Percentiles rank a stretch among this genome's conserved stretches.
Evolutionary conservation across 1,284 basidiomycete species (phyloP).

Genomic region (Volvariella surrecta): DNA sequence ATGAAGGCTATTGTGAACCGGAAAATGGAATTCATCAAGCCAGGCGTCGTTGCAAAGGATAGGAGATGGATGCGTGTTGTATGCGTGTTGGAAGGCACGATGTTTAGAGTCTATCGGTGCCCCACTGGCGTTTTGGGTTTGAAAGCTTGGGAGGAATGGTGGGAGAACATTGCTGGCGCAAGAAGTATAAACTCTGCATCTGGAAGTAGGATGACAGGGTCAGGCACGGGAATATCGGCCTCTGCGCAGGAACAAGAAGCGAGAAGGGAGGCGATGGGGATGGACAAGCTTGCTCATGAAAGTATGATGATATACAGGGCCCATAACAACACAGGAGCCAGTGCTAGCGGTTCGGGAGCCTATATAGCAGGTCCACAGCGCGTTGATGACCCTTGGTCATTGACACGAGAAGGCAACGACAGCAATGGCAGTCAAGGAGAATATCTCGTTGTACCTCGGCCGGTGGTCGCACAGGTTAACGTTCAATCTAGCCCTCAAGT

Average conservation of each 20-base stretch:
- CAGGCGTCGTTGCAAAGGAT: conserved; percentile 83
- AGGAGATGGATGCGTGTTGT: conserved; percentile 87
- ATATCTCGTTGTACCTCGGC: too few species aligned
- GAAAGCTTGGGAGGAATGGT: conserved; percentile 46
- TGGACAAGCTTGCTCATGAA: not conserved
- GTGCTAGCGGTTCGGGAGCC: not conserved
- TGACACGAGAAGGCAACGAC: too few species aligned
- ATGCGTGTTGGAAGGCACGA: conserved; percentile 90
- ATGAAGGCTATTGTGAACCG: conserved; percentile 81
- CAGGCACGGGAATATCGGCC: conserved; percentile 1
- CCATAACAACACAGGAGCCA: too few species aligned
- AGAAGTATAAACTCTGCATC: conserved; percentile 40
- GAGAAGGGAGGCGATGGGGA: conserved; percentile 11
- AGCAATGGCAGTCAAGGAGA: too few species aligned
- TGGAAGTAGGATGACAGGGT: conserved; percentile 13
- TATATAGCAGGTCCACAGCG: conserved; percentile 7
- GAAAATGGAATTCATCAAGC: conserved; percentile 90
- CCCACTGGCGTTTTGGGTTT: conserved; percentile 37
- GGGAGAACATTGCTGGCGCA: conserved; percentile 66
- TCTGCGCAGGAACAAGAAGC: conserved; percentile 9
- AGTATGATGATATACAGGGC: too few species aligned
- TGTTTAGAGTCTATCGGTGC: conserved; percentile 78
- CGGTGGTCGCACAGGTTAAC: too few species aligned
- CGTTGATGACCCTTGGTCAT: too few species aligned
- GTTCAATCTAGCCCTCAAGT: too few species aligned